Base-by-base conservation (phyloP, 345 rosid species). In the Salix udensis region DNA sequence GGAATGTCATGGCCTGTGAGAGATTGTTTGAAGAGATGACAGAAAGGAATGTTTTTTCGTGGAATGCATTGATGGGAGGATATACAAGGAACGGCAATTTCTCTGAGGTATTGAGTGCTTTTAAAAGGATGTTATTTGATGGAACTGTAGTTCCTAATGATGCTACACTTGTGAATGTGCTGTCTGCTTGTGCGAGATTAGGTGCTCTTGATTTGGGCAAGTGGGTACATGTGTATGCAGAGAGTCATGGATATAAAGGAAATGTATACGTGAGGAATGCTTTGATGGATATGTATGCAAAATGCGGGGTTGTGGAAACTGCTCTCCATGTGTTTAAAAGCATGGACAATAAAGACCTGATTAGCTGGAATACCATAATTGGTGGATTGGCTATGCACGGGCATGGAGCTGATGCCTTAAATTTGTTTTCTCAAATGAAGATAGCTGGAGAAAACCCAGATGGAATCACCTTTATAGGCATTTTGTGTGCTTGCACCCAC, bases 271-370 rank as follows among this genome's bases (percentile, higher is more conserved):
- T 93, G 64, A 87, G 88, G 80, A 93, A 91, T 80, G 93, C 92
- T 52, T 80, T 93, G 83, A 84, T 91, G 13, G 98, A 95, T 83
- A 87, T 90, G 94, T 91, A 93, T 85, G 93, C 92, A 14, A 95
- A 91, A 83, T 90, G 94, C 23, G 98, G 98, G 68, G 31, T 66
- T 2, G 80, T 93, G 75, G 87, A 86, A 72, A 81, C 82, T 76
- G 93, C 98, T 52, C 53, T 90, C 60, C 78, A 80, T 62, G 84
- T 91, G 48, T 95, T 95, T 74, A 77, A 78, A 58, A 71, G 82
- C 42, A 83, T 88, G 94, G 65, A 82, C 14, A 77, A 64, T 73
- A 90, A 87, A 78, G 97, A 95, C 86, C 80, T 95, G 81, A 86
- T 93, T 28, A 90, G 91, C 69, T 95, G 98, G 97, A 95, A 91